phyloP scores from a whole-genome alignment of 345 rosid genomes.

The Fremontodendron californicum region DNA sequence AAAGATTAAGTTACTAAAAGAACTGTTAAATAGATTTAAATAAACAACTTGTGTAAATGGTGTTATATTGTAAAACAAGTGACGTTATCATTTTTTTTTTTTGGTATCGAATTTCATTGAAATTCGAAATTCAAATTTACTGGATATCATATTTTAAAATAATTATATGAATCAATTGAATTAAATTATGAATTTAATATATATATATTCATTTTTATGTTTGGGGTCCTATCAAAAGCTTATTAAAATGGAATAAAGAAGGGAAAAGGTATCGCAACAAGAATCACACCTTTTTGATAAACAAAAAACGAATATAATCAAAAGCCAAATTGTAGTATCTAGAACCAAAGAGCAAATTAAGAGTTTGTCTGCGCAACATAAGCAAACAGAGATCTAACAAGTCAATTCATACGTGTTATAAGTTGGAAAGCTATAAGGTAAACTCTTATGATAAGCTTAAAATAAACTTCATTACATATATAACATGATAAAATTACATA shows the following conservation, averaged over 20 bases:
- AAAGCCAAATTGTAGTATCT: not conserved
- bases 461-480: too few relatives aligned
- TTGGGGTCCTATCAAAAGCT: not conserved
- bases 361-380: constrained; percentile 1
- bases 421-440: too few relatives aligned
- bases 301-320: not conserved
- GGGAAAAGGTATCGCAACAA: not conserved
- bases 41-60: not conserved
- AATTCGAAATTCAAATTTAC: too few relatives aligned
- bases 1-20: not conserved
- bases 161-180: too few relatives aligned
- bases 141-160: too few relatives aligned
- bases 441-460: too few relatives aligned
- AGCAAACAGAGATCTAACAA: constrained; percentile 8
- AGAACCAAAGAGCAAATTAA: not conserved
- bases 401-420: constrained; percentile 27
- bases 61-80: not conserved
- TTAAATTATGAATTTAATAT: too few relatives aligned
- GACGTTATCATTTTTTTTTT: too few relatives aligned
- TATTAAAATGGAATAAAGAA: not conserved
- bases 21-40: not conserved
- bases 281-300: constrained; percentile 4
- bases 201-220: not conserved
- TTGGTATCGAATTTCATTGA: too few relatives aligned
- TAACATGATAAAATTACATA: too few relatives aligned